phyloP scores from a whole-genome alignment of 495 filamentous ascomycete genomes.

The Thermochaetoides thermophila region DNA sequence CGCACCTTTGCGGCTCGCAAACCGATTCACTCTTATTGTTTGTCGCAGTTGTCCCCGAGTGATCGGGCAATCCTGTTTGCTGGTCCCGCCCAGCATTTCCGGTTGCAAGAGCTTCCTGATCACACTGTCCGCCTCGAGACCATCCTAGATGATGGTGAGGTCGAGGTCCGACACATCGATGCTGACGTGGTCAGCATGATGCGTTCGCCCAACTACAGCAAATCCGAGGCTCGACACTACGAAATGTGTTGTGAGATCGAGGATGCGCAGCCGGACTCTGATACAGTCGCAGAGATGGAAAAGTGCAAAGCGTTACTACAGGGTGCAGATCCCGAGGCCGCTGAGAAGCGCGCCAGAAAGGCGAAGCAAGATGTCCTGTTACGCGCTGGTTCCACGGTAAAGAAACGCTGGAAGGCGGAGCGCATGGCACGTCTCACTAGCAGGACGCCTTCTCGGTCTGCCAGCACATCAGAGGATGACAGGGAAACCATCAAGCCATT shows the following conservation, averaged over 20 bases:
- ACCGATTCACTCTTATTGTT: constrained; percentile 2
- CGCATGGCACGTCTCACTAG: background rate
- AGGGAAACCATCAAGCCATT: background rate
- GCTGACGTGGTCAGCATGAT: constrained; percentile 10
- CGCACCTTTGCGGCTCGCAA: background rate
- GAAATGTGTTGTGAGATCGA: constrained; percentile 2
- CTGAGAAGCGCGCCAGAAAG: background rate
- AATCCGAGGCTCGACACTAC: constrained; percentile 1
- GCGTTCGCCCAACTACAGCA: constrained; percentile 3
- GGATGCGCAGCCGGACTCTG: background rate
- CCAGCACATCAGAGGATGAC: background rate
- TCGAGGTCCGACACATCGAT: constrained; percentile 1
- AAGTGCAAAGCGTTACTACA: background rate
- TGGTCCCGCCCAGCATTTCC: constrained; percentile 2
- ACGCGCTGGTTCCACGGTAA: background rate
- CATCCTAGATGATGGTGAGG: constrained; percentile 1
- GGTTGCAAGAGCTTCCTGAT: constrained; percentile 5
- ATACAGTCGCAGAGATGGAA: background rate
- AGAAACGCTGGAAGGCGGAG: constrained; percentile 1
- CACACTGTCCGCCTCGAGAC: constrained; percentile 8
- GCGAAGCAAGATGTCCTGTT: background rate
- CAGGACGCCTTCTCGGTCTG: background rate
- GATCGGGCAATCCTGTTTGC: constrained; percentile 13
- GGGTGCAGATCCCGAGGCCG: constrained; percentile 1
- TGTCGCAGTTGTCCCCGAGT: constrained; percentile 10